A percentile compares a stretch with the other conserved stretches of the same genome.
These are phyloP conservation scores for Fusarium napiforme DNA, from an alignment of 2,329 filamentous ascomycete species.

Conservation along the genomic window DNA sequence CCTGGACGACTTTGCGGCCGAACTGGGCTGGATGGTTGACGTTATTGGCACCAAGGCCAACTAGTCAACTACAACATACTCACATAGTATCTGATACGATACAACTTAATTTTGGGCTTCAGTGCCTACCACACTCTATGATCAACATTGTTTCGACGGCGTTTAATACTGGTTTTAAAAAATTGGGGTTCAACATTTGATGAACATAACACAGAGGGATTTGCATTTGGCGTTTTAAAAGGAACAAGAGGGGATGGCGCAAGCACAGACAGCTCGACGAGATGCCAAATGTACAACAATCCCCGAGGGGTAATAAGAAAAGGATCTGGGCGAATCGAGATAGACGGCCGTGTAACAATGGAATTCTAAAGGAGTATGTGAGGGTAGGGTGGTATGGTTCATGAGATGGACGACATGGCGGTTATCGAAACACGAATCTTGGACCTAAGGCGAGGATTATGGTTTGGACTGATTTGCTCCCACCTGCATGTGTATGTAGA, in stretches of 20 bases:
- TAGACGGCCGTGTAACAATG: conserved; percentile 16
- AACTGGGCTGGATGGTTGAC: conserved; percentile 64
- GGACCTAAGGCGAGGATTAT: background rate
- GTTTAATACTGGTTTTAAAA: conserved; percentile 26
- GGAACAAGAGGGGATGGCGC: conserved; percentile 25
- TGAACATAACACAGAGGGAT: conserved; percentile 11
- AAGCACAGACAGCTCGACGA: conserved; percentile 9
- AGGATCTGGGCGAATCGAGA: background rate
- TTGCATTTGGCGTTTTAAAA: conserved; percentile 37
- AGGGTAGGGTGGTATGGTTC: conserved; percentile 11
- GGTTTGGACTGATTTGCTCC: conserved; percentile 3
- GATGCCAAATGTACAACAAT: conserved; percentile 11
- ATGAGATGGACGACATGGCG: conserved; percentile 26
- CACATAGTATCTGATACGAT: conserved; percentile 13
- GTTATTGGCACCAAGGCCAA: conserved; percentile 53
- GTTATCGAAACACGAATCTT: conserved; percentile 24
- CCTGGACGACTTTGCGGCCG: conserved; percentile 55
- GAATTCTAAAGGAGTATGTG: background rate
- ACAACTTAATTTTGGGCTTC: conserved; percentile 7
- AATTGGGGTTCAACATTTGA: conserved; percentile 8
- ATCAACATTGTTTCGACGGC: conserved; percentile 31
- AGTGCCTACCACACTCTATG: conserved; percentile 6
- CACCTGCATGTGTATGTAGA: conserved; percentile 1
- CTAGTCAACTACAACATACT: conserved; percentile 7
- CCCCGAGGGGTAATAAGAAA: conserved; percentile 28